Evolutionary conservation across 441 rosid species (phyloP), one percentile per base, ranked within the genome.

Genomic region (Daphne laureola): DNA sequence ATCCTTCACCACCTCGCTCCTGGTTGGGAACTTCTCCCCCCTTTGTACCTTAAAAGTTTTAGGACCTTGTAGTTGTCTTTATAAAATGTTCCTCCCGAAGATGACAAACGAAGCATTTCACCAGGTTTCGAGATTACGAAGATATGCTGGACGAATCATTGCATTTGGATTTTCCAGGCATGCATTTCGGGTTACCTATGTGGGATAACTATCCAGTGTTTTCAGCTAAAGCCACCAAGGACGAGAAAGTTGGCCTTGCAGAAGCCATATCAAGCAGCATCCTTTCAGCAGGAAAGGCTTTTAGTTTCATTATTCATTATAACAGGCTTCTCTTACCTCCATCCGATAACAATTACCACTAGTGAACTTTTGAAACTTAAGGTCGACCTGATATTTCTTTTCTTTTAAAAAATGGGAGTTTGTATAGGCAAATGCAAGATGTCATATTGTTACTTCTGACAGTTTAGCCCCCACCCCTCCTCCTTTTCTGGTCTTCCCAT

Each of bases 171-270:
- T 94, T 78, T 60, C 66, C 84, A 38, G 78, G 86, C 25, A 57
- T 64, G 5, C 75, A 61, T 57, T 71, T 60, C 67, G 97, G 94
- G 53, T 60, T 79, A 63, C 77, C 91, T 15, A 67, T 87, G 83
- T 90, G 98, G 97, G 98, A 90, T 51, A 82, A 66, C 71, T 86
- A 73, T 63, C 81, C 86, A 17, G 65, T 76, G 63, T 78, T 82
- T 45, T 55, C 78, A 57, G 46, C 69, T 47, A 88, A 79, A 70
- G 86, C 95, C 31, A 90, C 79, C 77, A 94, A 82, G 67, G 99
- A 86, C 79, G 99, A 94, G 78, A 94, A 86, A 69, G 83, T 90
- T 65, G 95, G 99, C 63, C 89, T 94, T 18, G 98, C 99, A 13
- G 94, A 94, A 78, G 99, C 98, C 54, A 80, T 94, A 66, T 71